phyloP scores from a whole-genome alignment of 2,329 filamentous ascomycete genomes.

The Aspergillus calidoustus region DNA sequence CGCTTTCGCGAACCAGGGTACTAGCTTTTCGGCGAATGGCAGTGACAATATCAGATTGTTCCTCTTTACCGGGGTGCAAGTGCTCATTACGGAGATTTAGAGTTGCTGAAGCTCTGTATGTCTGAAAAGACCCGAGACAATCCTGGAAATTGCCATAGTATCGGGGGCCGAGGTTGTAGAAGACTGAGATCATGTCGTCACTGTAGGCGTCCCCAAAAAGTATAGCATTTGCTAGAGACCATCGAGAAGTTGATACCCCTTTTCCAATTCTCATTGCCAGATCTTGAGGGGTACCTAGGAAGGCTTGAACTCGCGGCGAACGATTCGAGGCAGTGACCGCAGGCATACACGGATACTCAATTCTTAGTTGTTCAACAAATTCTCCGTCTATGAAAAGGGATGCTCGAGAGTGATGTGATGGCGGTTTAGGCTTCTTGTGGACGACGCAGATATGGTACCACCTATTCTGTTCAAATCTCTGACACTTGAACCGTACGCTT shows the following conservation, averaged over 20 bases:
- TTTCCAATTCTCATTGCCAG: conserved; percentile 76
- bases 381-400: conserved; percentile 91
- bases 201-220: conserved; percentile 85
- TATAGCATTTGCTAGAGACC: conserved; percentile 89
- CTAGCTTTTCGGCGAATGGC: conserved; percentile 88
- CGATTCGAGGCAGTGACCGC: conserved; percentile 61
- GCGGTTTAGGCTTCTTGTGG: conserved; percentile 77
- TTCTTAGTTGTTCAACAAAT: conserved; percentile 89
- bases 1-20: conserved; percentile 77
- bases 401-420: conserved; percentile 76
- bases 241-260: conserved; percentile 75
- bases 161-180: conserved; percentile 83
- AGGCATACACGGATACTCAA: conserved; percentile 81
- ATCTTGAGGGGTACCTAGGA: conserved; percentile 89
- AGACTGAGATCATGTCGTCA: conserved; percentile 89
- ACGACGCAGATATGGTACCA: conserved; percentile 97
- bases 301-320: conserved; percentile 75
- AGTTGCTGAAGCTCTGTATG: conserved; percentile 89
- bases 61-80: conserved; percentile 85
- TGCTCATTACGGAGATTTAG: conserved; percentile 91
- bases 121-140: conserved; percentile 92
- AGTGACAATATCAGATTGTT: conserved; percentile 86
- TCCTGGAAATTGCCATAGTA: conserved; percentile 98
- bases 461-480: conserved; percentile 71
- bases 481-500: conserved; percentile 90